These are phyloP conservation scores for Neospermospora avenae DNA, from an alignment of 2,329 filamentous ascomycete species.

Conservation along the genomic window DNA sequence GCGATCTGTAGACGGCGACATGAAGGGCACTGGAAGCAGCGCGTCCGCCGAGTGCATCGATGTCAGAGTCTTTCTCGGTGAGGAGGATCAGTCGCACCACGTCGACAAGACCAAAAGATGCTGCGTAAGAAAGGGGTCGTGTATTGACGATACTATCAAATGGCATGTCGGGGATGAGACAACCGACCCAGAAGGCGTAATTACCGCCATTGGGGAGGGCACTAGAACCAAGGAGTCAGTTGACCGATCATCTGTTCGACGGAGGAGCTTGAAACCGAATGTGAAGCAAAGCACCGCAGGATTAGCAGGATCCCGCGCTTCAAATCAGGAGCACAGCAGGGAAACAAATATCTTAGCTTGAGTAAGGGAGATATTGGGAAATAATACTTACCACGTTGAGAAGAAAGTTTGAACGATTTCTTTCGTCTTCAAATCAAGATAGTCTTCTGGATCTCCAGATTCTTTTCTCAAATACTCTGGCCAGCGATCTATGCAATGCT, in stretches of 20 bases:
- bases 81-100: slow-evolving; percentile 22
- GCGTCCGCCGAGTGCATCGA: slow-evolving; percentile 24
- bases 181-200: slow-evolving; percentile 23
- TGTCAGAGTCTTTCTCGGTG: slow-evolving; percentile 14
- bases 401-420: slow-evolving; percentile 21
- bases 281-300: too few species aligned
- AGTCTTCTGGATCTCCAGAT: background rate
- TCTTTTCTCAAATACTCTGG: slow-evolving; percentile 2
- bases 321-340: too few species aligned
- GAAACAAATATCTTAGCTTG: too few species aligned
- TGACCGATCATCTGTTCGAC: background rate
- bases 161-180: slow-evolving; percentile 16
- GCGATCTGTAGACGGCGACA: slow-evolving; percentile 21
- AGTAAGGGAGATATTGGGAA: background rate
- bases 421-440: slow-evolving; percentile 13
- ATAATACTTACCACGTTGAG: slow-evolving; percentile 3
- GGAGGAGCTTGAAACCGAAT: too few species aligned
- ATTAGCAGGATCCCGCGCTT: too few species aligned
- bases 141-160: slow-evolving; percentile 10
- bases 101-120: slow-evolving; percentile 24
- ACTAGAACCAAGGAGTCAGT: background rate
- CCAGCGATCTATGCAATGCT: slow-evolving; percentile 12
- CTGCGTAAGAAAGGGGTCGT: slow-evolving; percentile 25
- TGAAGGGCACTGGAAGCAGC: slow-evolving; percentile 22
- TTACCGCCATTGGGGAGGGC: slow-evolving; percentile 19